A percentile compares a stretch with the other conserved stretches of the same genome.
phyloP scores from a whole-genome alignment of 148 eudicot genomes.

The Camellia sinensis region DNA sequence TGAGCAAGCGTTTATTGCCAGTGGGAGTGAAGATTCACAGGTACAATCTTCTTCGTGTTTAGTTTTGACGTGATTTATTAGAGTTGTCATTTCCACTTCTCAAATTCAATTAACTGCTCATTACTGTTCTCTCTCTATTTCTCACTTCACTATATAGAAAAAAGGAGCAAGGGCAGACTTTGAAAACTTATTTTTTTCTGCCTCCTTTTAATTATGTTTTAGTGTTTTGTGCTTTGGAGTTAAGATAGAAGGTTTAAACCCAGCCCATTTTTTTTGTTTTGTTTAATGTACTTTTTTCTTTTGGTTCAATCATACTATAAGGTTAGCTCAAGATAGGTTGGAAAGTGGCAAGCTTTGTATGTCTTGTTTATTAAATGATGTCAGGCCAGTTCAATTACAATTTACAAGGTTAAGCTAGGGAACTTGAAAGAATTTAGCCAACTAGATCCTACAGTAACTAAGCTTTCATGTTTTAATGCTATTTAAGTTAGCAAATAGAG shows the following conservation, averaged over 20 bases:
- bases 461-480: background rate
- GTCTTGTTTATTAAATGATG: background rate
- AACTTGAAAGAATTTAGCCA: background rate
- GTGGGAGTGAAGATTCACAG: conserved; percentile 98
- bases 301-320: background rate
- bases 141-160: background rate
- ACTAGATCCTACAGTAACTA: background rate
- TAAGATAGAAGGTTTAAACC: background rate
- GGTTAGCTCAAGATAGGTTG: background rate
- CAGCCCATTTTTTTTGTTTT: background rate
- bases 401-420: background rate
- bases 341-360: background rate
- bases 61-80: background rate
- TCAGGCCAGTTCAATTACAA: background rate
- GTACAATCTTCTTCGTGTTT: conserved; percentile 29
- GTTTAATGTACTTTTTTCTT: background rate
- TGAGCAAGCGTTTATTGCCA: conserved; percentile 84
- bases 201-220: background rate
- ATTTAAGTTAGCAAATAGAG: background rate
- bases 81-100: background rate
- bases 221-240: background rate
- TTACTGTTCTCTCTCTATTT: background rate
- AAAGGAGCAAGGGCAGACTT: background rate
- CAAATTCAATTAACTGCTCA: background rate
- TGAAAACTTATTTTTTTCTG: background rate